phyloP scores from a whole-genome alignment of 495 filamentous ascomycete genomes.

The Penicillium goetzii region DNA sequence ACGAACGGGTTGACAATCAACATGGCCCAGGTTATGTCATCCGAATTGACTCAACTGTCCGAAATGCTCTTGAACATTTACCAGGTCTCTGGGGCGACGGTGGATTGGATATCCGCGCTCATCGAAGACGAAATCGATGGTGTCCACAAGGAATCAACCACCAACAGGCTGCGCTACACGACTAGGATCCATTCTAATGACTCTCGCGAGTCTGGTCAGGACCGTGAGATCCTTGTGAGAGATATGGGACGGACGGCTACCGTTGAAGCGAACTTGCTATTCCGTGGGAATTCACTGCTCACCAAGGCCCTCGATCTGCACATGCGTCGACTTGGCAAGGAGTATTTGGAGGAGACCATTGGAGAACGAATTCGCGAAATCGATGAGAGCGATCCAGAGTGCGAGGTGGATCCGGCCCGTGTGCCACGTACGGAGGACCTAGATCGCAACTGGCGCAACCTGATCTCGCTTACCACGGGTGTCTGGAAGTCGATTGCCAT shows the following conservation, averaged over 20 bases:
- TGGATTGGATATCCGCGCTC: slow-evolving; percentile 89
- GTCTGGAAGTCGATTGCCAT: slow-evolving; percentile 82
- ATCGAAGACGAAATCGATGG: slow-evolving; percentile 98
- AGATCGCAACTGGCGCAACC: slow-evolving; percentile 78
- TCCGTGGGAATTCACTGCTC: slow-evolving; percentile 91
- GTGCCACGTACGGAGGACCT: slow-evolving; percentile 73
- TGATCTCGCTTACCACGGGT: slow-evolving; percentile 75
- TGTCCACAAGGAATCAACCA: slow-evolving; percentile 71
- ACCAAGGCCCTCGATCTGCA: slow-evolving; percentile 94
- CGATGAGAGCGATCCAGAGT: slow-evolving; percentile 84
- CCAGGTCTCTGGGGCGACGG: slow-evolving; percentile 87
- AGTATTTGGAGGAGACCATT: slow-evolving; percentile 89
- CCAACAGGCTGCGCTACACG: slow-evolving; percentile 73
- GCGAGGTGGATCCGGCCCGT: slow-evolving; percentile 86
- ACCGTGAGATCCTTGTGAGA: slow-evolving; percentile 64
- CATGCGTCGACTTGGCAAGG: slow-evolving; percentile 91
- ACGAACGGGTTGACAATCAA: slow-evolving; percentile 80
- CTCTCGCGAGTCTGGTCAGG: slow-evolving; percentile 64
- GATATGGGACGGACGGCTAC: slow-evolving; percentile 61
- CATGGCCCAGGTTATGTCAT: slow-evolving; percentile 78
- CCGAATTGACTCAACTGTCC: slow-evolving; percentile 75
- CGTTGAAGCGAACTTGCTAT: slow-evolving; percentile 89
- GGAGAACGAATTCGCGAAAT: slow-evolving; percentile 84
- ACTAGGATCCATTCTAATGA: slow-evolving; percentile 79
- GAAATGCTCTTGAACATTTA: slow-evolving; percentile 92